These are phyloP conservation scores for Strobilomyces dryophilus DNA, from an alignment of 768 basidiomycete genomes.

Conservation along the genomic window DNA sequence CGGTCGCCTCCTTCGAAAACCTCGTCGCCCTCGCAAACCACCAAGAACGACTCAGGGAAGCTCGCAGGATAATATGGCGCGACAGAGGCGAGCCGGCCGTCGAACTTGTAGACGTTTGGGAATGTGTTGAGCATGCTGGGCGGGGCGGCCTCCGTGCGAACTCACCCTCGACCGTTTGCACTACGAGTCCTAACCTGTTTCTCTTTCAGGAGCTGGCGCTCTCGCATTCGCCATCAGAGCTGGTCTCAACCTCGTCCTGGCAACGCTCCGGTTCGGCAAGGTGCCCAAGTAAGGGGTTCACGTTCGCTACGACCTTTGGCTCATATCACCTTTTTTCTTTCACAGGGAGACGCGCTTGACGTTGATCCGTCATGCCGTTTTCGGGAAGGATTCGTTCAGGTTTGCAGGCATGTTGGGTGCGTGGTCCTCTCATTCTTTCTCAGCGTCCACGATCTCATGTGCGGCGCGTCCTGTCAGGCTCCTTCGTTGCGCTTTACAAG, in stretches of 20 bases:
- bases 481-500: constrained; percentile 77
- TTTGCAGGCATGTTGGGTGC: constrained; percentile 86
- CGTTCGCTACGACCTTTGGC: background rate
- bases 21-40: constrained; percentile 81
- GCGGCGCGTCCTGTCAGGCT: constrained; percentile 39
- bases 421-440: constrained; percentile 1
- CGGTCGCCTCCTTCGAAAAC: constrained; percentile 79
- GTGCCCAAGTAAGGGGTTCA: constrained; percentile 54
- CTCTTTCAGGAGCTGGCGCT: constrained; percentile 63
- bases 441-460: background rate
- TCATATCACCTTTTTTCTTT: background rate
- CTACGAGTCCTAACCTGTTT: background rate
- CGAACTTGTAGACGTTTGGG: constrained; percentile 57
- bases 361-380: constrained; percentile 75
- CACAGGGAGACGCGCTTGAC: constrained; percentile 58
- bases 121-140: constrained; percentile 68
- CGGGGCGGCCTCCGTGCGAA: constrained; percentile 68
- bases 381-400: constrained; percentile 77
- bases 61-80: constrained; percentile 79
- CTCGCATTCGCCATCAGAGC: constrained; percentile 82
- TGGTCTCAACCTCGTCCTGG: constrained; percentile 75
- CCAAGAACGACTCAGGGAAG: constrained; percentile 68
- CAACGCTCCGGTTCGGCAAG: constrained; percentile 66
- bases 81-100: constrained; percentile 73
- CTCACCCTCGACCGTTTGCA: background rate